phyloP scores from a whole-genome alignment of 331 rosid genomes.

The Quercus phellos region DNA sequence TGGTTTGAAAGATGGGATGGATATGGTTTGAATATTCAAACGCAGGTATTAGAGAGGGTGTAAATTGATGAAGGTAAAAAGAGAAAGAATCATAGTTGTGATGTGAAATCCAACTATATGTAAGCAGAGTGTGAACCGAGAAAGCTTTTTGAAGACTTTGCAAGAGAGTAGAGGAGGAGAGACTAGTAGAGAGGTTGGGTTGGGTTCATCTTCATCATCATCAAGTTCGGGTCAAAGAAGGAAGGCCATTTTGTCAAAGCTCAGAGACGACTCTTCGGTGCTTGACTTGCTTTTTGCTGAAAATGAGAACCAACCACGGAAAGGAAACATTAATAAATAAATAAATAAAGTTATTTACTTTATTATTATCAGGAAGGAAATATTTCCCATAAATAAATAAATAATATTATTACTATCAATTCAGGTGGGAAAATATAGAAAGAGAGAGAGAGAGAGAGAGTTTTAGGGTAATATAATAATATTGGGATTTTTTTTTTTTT shows the following conservation, averaged over 20 bases:
- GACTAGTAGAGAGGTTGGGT: constrained; percentile 1
- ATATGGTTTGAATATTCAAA: constrained; percentile 1
- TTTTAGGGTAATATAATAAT: no score
- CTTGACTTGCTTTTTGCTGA: constrained; percentile 12
- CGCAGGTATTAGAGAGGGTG: background rate
- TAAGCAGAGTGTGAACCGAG: constrained; percentile 7
- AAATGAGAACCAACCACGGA: background rate
- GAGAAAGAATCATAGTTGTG: background rate
- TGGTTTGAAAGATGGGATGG: constrained; percentile 1
- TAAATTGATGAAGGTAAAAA: background rate
- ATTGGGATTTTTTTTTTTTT: no score
- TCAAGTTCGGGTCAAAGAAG: constrained; percentile 53
- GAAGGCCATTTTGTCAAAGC: constrained; percentile 32
- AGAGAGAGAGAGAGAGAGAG: no score
- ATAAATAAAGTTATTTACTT: no score
- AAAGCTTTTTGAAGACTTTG: background rate
- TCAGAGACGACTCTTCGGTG: constrained; percentile 31
- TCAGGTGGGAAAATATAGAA: no score
- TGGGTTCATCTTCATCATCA: no score
- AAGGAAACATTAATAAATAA: no score
- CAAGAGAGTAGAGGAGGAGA: background rate
- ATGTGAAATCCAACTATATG: background rate
- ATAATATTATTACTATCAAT: no score
- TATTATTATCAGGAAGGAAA: no score
- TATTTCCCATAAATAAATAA: no score